Conservation (phyloP, 352 stramenopile species). For the Pythium myriotylum region DNA sequence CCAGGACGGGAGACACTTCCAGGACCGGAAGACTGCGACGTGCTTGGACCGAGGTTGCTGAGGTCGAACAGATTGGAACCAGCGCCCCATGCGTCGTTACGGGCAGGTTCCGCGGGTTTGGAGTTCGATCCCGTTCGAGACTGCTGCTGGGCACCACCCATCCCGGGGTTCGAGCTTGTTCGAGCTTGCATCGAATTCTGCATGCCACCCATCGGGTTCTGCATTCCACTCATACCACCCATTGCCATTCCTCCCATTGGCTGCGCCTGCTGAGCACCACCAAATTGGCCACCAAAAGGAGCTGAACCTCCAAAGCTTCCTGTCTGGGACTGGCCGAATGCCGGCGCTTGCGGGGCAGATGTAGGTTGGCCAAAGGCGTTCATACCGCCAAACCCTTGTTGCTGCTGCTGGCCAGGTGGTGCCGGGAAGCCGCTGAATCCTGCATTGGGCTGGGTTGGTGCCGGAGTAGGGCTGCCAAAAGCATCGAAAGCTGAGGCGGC, state of each 20-base stretch:
- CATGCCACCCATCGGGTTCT: slow-evolving; percentile 48
- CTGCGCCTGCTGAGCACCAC: slow-evolving; percentile 25
- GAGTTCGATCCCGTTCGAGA: slow-evolving; percentile 55
- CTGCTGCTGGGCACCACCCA: slow-evolving; percentile 27
- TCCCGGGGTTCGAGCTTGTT: slow-evolving; percentile 27
- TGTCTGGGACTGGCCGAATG: slow-evolving; percentile 26
- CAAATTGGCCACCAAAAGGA: slow-evolving; percentile 20
- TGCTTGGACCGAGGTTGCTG: slow-evolving; percentile 60
- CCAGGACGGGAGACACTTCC: slow-evolving; percentile 31
- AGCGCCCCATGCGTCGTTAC: slow-evolving; percentile 79
- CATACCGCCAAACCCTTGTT: slow-evolving; percentile 35
- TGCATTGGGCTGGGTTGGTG: slow-evolving; percentile 29
- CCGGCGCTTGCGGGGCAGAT: slow-evolving; percentile 19
- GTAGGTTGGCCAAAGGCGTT: slow-evolving; percentile 46
- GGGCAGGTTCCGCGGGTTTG: slow-evolving; percentile 57
- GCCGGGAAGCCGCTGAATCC: slow-evolving; percentile 13
- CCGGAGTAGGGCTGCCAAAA: slow-evolving; percentile 37
- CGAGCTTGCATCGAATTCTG: slow-evolving; percentile 28
- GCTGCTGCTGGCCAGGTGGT: slow-evolving; percentile 36
- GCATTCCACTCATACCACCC: slow-evolving; percentile 17
- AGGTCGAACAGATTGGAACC: slow-evolving; percentile 79
- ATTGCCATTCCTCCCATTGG: slow-evolving; percentile 1
- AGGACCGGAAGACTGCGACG: slow-evolving; percentile 20
- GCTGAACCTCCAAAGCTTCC: slow-evolving; percentile 31
- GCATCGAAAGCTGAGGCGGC: slow-evolving; percentile 59